phyloP scores from a whole-genome alignment of 2,329 filamentous ascomycete genomes.

The Aspergillus texensis region DNA sequence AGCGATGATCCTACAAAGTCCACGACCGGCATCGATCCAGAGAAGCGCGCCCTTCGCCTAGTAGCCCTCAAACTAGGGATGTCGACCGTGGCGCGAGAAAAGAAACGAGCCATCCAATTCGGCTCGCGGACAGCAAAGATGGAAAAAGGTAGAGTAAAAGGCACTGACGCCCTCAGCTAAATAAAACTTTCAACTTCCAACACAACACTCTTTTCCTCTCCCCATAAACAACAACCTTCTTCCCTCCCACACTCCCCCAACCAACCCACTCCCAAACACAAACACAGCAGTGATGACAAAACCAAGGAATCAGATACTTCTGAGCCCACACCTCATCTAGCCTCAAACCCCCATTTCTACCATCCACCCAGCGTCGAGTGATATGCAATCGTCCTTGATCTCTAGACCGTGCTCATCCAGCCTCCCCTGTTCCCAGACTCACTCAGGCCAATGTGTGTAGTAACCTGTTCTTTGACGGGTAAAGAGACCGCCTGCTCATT shows the following conservation, averaged over 20 bases:
- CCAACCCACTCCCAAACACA: slow-evolving; percentile 11
- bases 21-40: slow-evolving; percentile 63
- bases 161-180: slow-evolving; percentile 59
- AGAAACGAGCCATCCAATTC: slow-evolving; percentile 90
- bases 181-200: slow-evolving; percentile 3
- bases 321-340: slow-evolving; percentile 29
- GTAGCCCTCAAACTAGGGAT: slow-evolving; percentile 76
- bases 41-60: slow-evolving; percentile 78
- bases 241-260: not conserved
- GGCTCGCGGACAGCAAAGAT: slow-evolving; percentile 82
- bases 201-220: not conserved
- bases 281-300: slow-evolving; percentile 43
- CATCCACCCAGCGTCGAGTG: slow-evolving; percentile 3
- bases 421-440: not conserved
- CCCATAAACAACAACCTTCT: not conserved
- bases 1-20: not conserved
- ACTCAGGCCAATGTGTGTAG: not conserved
- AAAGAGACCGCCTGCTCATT: slow-evolving; percentile 20
- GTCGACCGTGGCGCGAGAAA: slow-evolving; percentile 73
- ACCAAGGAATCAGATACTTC: slow-evolving; percentile 46
- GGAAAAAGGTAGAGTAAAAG: slow-evolving; percentile 67
- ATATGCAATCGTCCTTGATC: not conserved
- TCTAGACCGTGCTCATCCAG: not conserved
- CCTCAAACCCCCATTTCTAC: slow-evolving; percentile 12
- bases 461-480: not conserved